Conservation (phyloP, 2,329 filamentous ascomycete species). For the Hortaea werneckii region DNA sequence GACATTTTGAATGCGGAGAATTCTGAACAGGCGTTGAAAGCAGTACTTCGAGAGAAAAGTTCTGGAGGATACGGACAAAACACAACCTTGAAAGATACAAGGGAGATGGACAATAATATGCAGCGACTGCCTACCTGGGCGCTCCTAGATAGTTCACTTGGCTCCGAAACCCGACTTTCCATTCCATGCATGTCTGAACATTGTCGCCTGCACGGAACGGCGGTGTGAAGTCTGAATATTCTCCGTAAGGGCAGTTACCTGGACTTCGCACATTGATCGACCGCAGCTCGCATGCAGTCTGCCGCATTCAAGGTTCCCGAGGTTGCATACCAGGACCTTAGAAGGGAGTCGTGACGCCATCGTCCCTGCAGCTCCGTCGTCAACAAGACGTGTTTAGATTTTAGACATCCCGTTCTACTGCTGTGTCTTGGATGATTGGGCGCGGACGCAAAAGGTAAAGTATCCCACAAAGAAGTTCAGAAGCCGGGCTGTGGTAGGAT, state of each 20-base stretch:
- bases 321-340: background rate
- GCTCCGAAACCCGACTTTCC: background rate
- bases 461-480: too few relatives aligned
- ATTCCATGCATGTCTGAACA: background rate
- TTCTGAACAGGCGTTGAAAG: too few relatives aligned
- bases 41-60: background rate
- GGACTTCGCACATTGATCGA: background rate
- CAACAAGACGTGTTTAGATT: too few relatives aligned
- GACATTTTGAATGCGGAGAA: background rate
- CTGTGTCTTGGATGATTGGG: too few relatives aligned
- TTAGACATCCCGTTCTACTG: too few relatives aligned
- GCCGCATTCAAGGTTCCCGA: background rate
- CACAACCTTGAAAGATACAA: too few relatives aligned
- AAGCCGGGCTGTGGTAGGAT: too few relatives aligned
- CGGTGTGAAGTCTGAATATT: background rate
- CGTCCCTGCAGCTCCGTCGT: background rate
- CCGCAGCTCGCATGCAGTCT: background rate
- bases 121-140: background rate
- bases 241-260: background rate
- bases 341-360: background rate
- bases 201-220: background rate
- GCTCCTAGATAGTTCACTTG: too few relatives aligned
- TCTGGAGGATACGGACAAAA: background rate
- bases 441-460: too few relatives aligned
- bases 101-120: background rate